Percentiles rank a stretch among this genome's conserved stretches.
Evolutionary conservation across 2,329 filamentous ascomycete genomes (phyloP).

Genomic region (Ophiostoma sp.): DNA sequence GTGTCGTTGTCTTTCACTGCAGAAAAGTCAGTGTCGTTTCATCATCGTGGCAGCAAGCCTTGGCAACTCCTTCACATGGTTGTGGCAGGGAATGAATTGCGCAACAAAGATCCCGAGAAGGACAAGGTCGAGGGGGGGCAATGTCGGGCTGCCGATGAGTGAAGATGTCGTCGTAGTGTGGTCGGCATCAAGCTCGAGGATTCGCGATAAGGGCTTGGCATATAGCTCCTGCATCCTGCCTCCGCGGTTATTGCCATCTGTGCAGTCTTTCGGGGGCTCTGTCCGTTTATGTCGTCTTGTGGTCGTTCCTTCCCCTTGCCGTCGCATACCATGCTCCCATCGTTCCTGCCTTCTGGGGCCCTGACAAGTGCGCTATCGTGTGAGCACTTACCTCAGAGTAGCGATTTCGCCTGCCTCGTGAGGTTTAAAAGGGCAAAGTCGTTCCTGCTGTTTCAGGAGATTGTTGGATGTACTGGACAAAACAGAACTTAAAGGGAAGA

Average conservation of each 20-base stretch:
- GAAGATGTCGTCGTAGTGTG: neutral
- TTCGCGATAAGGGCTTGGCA: conserved; percentile 5
- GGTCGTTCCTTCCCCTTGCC: conserved; percentile 1
- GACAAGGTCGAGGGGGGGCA: neutral
- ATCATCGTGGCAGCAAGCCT: neutral
- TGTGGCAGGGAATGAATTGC: neutral
- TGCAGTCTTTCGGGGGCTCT: neutral
- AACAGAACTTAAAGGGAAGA: neutral
- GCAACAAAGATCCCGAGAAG: neutral
- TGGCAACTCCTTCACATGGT: neutral
- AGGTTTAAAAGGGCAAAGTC: neutral
- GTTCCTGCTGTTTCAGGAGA: neutral
- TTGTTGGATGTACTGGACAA: neutral
- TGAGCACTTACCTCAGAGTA: neutral
- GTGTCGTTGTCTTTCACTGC: neutral
- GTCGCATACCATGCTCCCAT: neutral
- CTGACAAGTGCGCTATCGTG: neutral
- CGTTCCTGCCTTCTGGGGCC: neutral
- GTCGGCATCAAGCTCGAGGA: neutral
- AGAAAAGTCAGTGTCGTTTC: conserved; percentile 14
- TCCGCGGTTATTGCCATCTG: neutral
- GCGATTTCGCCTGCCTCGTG: neutral
- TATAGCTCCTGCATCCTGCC: neutral
- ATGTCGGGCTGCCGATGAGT: neutral
- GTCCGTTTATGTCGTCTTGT: neutral